phyloP scores from a whole-genome alignment of 768 basidiomycete species.

The Calvatia gigantea region DNA sequence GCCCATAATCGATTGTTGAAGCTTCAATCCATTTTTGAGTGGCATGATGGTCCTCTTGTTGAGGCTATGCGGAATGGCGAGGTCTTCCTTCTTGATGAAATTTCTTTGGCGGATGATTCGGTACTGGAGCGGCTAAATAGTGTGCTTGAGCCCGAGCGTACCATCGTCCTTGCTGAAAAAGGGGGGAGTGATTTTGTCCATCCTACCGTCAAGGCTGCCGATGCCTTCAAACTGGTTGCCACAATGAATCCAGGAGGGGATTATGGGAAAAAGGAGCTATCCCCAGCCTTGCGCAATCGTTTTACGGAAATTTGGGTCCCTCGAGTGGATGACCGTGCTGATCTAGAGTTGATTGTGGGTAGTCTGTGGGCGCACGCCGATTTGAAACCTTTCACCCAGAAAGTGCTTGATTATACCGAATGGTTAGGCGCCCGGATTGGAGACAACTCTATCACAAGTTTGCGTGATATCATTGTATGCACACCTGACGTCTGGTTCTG shows the following conservation, averaged over 20 bases:
- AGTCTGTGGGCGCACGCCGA: constrained; percentile 59
- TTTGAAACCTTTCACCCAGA: constrained; percentile 52
- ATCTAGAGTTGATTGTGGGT: constrained; percentile 75
- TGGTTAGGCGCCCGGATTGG: constrained; percentile 70
- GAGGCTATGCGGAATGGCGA: constrained; percentile 85
- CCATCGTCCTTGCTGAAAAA: constrained; percentile 88
- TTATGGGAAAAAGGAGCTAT: constrained; percentile 98
- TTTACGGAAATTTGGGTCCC: constrained; percentile 99
- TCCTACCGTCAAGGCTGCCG: constrained; percentile 59
- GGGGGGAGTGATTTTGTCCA: constrained; percentile 73
- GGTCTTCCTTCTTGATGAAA: constrained; percentile 91
- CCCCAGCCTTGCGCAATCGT: constrained; percentile 92
- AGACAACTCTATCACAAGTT: constrained; percentile 63
- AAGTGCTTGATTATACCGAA: constrained; percentile 71
- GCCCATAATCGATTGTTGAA: constrained; percentile 43
- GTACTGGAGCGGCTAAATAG: constrained; percentile 97
- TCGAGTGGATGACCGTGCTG: constrained; percentile 63
- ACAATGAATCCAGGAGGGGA: constrained; percentile 99
- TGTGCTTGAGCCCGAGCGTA: constrained; percentile 88
- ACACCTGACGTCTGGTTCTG: background rate
- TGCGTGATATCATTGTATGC: constrained; percentile 86
- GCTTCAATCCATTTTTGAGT: constrained; percentile 85
- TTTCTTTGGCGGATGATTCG: constrained; percentile 96
- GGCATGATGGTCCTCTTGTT: constrained; percentile 96
- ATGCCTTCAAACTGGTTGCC: constrained; percentile 83